Conservation (phyloP, 2,329 filamentous ascomycete genomes). For the Arthrinium puccinioides region DNA sequence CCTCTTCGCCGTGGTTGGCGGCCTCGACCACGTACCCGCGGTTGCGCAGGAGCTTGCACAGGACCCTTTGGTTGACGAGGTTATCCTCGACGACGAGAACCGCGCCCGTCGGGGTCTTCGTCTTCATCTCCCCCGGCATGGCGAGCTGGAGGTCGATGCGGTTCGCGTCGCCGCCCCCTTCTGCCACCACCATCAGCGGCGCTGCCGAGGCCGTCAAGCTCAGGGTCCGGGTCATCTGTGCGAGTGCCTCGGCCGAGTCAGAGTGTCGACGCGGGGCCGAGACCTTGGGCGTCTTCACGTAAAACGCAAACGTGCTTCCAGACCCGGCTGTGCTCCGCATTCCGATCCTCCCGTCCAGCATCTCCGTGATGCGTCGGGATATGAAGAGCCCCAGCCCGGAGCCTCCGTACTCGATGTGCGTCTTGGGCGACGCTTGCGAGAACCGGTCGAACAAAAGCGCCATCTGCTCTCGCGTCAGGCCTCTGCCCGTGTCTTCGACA, state of each 20-base stretch:
- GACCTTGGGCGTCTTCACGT: slow-evolving; percentile 46
- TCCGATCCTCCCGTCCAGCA: slow-evolving; percentile 75
- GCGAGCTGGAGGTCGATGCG: slow-evolving; percentile 5
- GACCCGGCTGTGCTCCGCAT: slow-evolving; percentile 60
- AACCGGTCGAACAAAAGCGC: slow-evolving; percentile 72
- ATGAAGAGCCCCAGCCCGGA: slow-evolving; percentile 76
- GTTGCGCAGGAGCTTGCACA: slow-evolving; percentile 41
- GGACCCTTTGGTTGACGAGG: slow-evolving; percentile 51
- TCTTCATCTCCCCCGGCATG: neutral
- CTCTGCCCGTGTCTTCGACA: slow-evolving; percentile 71
- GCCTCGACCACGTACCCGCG: slow-evolving; percentile 43
- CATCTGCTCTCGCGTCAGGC: slow-evolving; percentile 63
- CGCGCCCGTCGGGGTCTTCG: neutral
- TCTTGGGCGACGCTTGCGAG: slow-evolving; percentile 68
- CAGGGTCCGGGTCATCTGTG: slow-evolving; percentile 6
- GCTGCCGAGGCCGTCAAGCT: slow-evolving; percentile 4
- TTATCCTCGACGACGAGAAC: slow-evolving; percentile 55
- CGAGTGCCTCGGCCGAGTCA: slow-evolving; percentile 7
- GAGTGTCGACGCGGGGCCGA: slow-evolving; percentile 7
- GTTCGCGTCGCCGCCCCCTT: neutral
- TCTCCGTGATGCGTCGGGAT: slow-evolving; percentile 68
- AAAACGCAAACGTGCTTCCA: slow-evolving; percentile 72
- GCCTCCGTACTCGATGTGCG: slow-evolving; percentile 72
- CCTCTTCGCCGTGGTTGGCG: slow-evolving; percentile 50
- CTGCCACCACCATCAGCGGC: slow-evolving; percentile 3